Base-by-base conservation (phyloP, 345 rosid genomes). In the Eucalyptus marginata region DNA sequence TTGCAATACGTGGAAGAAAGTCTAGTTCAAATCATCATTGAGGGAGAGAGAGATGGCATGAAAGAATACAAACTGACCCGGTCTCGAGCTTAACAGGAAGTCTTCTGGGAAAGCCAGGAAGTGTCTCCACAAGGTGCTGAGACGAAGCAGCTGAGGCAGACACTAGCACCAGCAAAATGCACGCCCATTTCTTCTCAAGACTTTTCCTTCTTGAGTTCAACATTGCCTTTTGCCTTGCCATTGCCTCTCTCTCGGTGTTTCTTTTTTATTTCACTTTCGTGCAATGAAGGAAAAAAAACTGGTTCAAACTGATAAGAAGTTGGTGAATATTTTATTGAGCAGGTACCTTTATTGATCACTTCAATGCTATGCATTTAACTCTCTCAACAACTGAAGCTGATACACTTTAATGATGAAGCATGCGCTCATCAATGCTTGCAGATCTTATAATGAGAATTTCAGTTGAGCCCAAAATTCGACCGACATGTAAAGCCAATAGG, bases 221-320 rank as follows among this genome's bases (percentile, higher is more conserved):
- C 71, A 29, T 29, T 62, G 71, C 71, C 71, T 29, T 29, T 29
- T 29, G 33, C 71, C 71, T 29, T 29, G 17, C 3, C 33, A 12
- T 13, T 13, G 31, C 13, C 68, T 13, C 17, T 13, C 68, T 62
- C 68, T 62, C 68, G 5, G 8, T 10, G 0, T 10, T 7, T 54
- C 59, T 54, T 10, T 24, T 0, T 24, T 29, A 0, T 62, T 27
- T 27, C 68, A 27, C 68, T 62, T 27, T 29, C 33, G 9, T 29
- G 36, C 71, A 0, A 64, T 2, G 15, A 27, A 59, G 15, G 31
- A 1, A 12, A 59, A 59, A 59, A 59, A 11, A 13, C 8, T 0
- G 15, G 1, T 59, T 27, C 31, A 12, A 59, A 54, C 24, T 54
- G 52, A 50, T 50, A 50, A 50, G 52, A 50, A 13, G 52, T 50